Evolutionary conservation across 192 early-diverging fungal species (phyloP).

Genomic region (Podila horticola): DNA sequence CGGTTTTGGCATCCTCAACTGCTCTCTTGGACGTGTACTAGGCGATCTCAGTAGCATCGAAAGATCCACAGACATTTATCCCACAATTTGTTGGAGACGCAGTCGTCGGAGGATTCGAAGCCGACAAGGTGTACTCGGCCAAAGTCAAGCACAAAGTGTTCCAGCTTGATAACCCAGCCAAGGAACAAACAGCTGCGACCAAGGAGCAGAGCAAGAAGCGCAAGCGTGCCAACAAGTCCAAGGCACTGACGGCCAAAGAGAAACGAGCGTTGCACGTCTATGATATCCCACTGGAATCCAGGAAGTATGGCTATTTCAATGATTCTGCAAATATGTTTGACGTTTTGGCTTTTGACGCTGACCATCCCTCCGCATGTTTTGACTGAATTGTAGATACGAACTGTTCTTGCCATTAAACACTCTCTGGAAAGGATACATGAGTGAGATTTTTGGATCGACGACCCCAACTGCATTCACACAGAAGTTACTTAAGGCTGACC

Average conservation of each 20-base stretch:
- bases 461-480: constrained; percentile 39
- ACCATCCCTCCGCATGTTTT: background rate
- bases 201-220: constrained; percentile 35
- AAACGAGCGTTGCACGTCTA: constrained; percentile 68
- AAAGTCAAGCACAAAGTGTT: constrained; percentile 66
- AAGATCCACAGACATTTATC: constrained; percentile 15
- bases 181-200: constrained; percentile 22
- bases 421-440: constrained; percentile 84
- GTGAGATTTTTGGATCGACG: constrained; percentile 61
- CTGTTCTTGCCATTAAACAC: constrained; percentile 77
- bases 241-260: constrained; percentile 71
- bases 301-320: constrained; percentile 43
- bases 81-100: constrained; percentile 27
- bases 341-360: background rate
- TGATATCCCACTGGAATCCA: constrained; percentile 68
- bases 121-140: constrained; percentile 47
- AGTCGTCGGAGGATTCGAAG: constrained; percentile 24
- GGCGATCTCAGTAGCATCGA: background rate
- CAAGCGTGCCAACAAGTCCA: constrained; percentile 56
- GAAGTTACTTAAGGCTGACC: constrained; percentile 83
- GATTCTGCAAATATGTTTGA: background rate
- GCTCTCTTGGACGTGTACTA: background rate
- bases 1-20: background rate
- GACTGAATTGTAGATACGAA: constrained; percentile 55
- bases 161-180: constrained; percentile 62